These are phyloP conservation scores for Ogataea philodendri DNA, from an alignment of 805 yeast species.

Conservation along the genomic window DNA sequence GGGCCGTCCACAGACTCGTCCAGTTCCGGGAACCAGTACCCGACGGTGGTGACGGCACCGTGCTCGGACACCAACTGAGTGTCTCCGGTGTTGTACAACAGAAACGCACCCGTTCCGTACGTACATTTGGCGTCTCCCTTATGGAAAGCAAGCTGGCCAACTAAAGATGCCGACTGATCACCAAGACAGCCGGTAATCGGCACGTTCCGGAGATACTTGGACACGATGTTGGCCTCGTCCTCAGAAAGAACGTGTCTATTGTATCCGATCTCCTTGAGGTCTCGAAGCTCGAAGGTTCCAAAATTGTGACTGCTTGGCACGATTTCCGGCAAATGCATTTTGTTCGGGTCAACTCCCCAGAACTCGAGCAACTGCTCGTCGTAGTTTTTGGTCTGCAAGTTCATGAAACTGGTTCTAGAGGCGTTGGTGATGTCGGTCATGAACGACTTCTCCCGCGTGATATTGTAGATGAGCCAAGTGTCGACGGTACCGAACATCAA, in stretches of 20 bases:
- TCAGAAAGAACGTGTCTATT: slow-evolving; percentile 10
- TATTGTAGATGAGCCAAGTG: slow-evolving; percentile 86
- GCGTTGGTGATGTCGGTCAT: slow-evolving; percentile 92
- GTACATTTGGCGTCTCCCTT: slow-evolving; percentile 92
- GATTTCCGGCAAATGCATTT: slow-evolving; percentile 70
- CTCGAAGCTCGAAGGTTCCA: slow-evolving; percentile 69
- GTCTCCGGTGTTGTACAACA: slow-evolving; percentile 82
- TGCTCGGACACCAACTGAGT: slow-evolving; percentile 66
- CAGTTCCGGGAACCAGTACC: slow-evolving; percentile 80
- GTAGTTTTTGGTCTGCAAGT: slow-evolving; percentile 69
- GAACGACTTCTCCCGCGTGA: slow-evolving; percentile 66
- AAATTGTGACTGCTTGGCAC: slow-evolving; percentile 74
- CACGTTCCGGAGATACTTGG: slow-evolving; percentile 49
- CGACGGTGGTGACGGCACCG: slow-evolving; percentile 87
- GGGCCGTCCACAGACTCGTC: slow-evolving; percentile 40
- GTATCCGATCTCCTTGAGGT: slow-evolving; percentile 31
- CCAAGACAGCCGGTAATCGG: slow-evolving; percentile 91
- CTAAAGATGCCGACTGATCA: slow-evolving; percentile 90
- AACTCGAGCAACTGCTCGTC: slow-evolving; percentile 72
- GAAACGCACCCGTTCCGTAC: slow-evolving; percentile 93
- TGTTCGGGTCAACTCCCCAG: slow-evolving; percentile 73
- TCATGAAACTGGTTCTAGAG: slow-evolving; percentile 86
- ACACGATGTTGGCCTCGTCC: slow-evolving; percentile 49
- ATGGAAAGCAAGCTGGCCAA: slow-evolving; percentile 84
- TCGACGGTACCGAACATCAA: slow-evolving; percentile 93